A percentile compares a stretch with the other conserved stretches of the same genome.
Evolutionary conservation across 2,329 filamentous ascomycete genomes (phyloP).

Genomic region (Metarhizium rileyi): DNA sequence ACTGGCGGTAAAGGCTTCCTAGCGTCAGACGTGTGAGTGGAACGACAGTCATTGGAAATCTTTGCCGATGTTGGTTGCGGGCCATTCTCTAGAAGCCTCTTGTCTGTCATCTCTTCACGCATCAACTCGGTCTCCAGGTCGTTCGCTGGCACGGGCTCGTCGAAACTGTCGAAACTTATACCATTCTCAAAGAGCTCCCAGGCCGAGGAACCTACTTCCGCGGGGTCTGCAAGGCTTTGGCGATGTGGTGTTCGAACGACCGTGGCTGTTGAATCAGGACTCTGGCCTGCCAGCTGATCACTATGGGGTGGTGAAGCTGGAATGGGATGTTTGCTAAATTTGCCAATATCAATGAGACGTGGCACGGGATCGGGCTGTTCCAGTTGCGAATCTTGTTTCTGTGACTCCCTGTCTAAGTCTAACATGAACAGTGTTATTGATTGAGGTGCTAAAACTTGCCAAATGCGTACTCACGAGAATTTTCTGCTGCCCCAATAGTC

Average conservation of each 20-base stretch:
- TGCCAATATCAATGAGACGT: constrained; percentile 1
- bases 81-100: neutral
- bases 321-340: neutral
- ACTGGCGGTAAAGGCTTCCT: neutral
- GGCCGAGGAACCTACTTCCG: constrained; percentile 12
- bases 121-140: neutral
- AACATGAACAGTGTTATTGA: neutral
- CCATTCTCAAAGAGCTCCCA: constrained; percentile 23
- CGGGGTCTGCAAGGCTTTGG: constrained; percentile 13
- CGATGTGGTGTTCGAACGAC: constrained; percentile 25
- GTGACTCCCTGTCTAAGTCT: constrained; percentile 4
- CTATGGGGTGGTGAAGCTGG: neutral
- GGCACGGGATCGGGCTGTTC: neutral
- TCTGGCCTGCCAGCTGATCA: neutral
- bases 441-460: too few species aligned
- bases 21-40: neutral
- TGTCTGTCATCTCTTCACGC: neutral
- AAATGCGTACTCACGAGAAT: constrained; percentile 18
- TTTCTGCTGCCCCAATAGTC: constrained; percentile 14
- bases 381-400: neutral
- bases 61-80: neutral
- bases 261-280: constrained; percentile 25
- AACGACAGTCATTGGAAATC: neutral
- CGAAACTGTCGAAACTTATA: constrained; percentile 18
- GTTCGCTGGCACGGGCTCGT: neutral